Evolutionary conservation across 2,329 filamentous ascomycete genomes (phyloP), one percentile per base, ranked within the genome.

Genomic region (Dendryphion nanum): DNA sequence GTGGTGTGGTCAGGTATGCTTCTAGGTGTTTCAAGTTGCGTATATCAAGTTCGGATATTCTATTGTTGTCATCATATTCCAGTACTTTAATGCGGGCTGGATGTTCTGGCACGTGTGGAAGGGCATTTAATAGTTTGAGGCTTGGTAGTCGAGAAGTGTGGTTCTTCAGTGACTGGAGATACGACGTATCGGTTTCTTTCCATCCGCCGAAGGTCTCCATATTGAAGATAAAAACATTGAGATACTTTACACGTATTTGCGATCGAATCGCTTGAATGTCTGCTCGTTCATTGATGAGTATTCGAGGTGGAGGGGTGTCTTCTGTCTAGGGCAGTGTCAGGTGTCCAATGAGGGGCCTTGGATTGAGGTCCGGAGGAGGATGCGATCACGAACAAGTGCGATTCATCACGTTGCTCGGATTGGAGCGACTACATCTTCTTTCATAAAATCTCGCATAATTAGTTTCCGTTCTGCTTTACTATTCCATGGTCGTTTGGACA

Each of bases 121-220:
- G 30, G 5, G 18, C 21, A 3, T 36, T 36, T 2, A 43, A 18
- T 10, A 40, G 32, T 16, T 43, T 43, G 2, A 43, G 16, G 16
- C 33, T 39, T 13, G 41, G 35, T 13, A 39, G 32, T 18, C 30
- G 37, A 18, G 17, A 17, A 19, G 29, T 32, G 10, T 31, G 20
- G n/a, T 20, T 32, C 15, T 29, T 26, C 4, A 43, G 19, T 14
- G 28, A 32, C 4, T 30, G 26, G 16, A 43, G 36, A 28, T 39
- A 39, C 24, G 32, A 35, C 4, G 24, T 40, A 21, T 40, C 29
- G 16, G 14, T 19, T 13, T 18, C 36, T 20, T 42, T 38, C 40
- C 40, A 38, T 8, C 20, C 35, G 13, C 4, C 20, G 2, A 24
- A 10, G n/a, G 26, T 24, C 12, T 37, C n/a, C 40, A 42, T 38